These are phyloP conservation scores for Euryodendron excelsum DNA, from an alignment of 148 eudicot genomes.

Conservation along the genomic window DNA sequence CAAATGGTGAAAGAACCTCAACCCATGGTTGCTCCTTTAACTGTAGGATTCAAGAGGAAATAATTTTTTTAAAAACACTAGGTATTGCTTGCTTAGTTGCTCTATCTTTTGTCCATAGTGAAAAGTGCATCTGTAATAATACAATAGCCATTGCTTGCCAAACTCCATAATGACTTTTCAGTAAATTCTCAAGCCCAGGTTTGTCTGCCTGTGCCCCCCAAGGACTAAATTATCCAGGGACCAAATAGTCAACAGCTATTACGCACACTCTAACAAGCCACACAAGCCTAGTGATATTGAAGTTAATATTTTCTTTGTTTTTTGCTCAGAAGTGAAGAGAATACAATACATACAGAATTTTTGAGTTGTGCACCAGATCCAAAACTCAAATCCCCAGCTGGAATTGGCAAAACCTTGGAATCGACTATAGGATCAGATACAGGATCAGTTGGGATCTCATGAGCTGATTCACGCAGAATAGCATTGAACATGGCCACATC, in stretches of 20 bases:
- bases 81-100: no score
- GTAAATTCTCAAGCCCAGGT: no score
- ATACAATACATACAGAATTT: constrained; percentile 62
- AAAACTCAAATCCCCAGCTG: constrained; percentile 92
- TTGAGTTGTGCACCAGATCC: constrained; percentile 97
- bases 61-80: no score
- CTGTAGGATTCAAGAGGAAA: no score
- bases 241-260: background rate
- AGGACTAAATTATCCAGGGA: background rate
- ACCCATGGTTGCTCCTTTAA: no score
- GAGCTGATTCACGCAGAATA: constrained; percentile 82
- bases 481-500: constrained; percentile 99
- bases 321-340: constrained; percentile 6
- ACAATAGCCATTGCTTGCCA: no score
- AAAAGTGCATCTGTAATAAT: no score
- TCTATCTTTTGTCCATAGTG: no score
- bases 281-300: constrained; percentile 5
- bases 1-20: no score
- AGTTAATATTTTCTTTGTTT: background rate
- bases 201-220: no score
- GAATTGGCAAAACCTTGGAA: constrained; percentile 81
- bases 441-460: constrained; percentile 91
- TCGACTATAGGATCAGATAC: constrained; percentile 91
- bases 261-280: no score
- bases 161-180: no score